Evolutionary conservation across 768 basidiomycete species (phyloP).

Genomic region (Epithele typhae): DNA sequence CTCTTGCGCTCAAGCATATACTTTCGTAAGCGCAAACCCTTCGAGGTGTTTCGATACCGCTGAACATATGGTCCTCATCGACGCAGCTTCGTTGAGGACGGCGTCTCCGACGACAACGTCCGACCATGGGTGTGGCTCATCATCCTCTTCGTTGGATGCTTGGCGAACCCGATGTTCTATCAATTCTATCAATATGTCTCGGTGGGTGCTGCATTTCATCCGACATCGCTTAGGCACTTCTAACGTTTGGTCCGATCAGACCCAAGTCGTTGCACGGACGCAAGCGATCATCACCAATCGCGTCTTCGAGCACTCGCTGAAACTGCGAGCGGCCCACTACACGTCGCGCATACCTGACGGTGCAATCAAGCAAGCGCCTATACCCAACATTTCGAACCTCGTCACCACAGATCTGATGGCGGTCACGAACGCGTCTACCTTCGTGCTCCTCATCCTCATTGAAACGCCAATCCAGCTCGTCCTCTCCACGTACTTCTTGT

Average conservation of each 20-base stretch:
- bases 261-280: slow-evolving; percentile 31
- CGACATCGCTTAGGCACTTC: neutral
- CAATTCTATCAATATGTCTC: neutral
- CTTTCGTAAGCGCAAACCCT: no score
- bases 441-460: slow-evolving; percentile 20
- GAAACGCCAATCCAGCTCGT: slow-evolving; percentile 34
- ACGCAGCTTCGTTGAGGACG: slow-evolving; percentile 35
- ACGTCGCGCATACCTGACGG: slow-evolving; percentile 7
- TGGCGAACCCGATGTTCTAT: slow-evolving; percentile 8
- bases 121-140: slow-evolving; percentile 47
- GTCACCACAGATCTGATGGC: slow-evolving; percentile 43
- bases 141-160: slow-evolving; percentile 32
- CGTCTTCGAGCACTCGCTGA: slow-evolving; percentile 45
- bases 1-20: slow-evolving; percentile 34
- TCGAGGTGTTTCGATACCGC: slow-evolving; percentile 6
- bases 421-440: neutral
- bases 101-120: slow-evolving; percentile 31
- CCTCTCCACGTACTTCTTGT: slow-evolving; percentile 36
- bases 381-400: slow-evolving; percentile 62
- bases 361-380: slow-evolving; percentile 7
- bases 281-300: slow-evolving; percentile 45
- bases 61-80: neutral
- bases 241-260: neutral
- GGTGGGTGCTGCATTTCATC: neutral
- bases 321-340: slow-evolving; percentile 40